These are phyloP conservation scores for Aciculosporium take DNA, from an alignment of 2,329 filamentous ascomycete genomes.

Conservation along the genomic window DNA sequence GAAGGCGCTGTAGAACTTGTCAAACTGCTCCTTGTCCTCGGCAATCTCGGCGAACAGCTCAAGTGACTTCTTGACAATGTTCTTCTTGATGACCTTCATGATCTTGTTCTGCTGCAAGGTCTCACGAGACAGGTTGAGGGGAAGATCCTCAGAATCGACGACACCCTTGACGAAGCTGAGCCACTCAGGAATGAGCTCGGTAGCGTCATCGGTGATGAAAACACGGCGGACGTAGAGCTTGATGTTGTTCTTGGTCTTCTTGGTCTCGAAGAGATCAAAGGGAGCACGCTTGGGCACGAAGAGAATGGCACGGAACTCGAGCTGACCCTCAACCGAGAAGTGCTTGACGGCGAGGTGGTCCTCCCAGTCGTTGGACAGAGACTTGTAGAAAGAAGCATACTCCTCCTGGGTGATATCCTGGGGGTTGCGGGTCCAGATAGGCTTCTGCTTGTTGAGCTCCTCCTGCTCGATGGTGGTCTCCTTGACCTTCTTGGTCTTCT, in stretches of 20 bases:
- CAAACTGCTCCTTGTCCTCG: slow-evolving; percentile 99
- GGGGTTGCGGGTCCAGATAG: slow-evolving; percentile 98
- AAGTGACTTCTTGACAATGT: slow-evolving; percentile 99
- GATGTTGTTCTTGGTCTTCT: slow-evolving; percentile 99
- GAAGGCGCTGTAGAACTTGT: slow-evolving; percentile 99
- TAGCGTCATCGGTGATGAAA: slow-evolving; percentile 99
- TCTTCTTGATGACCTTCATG: slow-evolving; percentile 99
- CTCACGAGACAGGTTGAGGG: slow-evolving; percentile 98
- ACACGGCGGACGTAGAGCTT: slow-evolving; percentile 99
- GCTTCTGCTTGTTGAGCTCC: slow-evolving; percentile 99
- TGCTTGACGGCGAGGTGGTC: slow-evolving; percentile 99
- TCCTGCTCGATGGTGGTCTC: slow-evolving; percentile 98
- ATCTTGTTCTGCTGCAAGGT: slow-evolving; percentile 99
- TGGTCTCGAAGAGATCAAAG: slow-evolving; percentile 99
- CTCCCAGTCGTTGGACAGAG: slow-evolving; percentile 99
- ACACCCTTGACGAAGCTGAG: slow-evolving; percentile 99
- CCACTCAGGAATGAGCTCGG: slow-evolving; percentile 98
- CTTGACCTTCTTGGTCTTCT: slow-evolving; percentile 99
- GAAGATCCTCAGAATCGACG: slow-evolving; percentile 98
- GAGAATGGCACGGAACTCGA: slow-evolving; percentile 98
- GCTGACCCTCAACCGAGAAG: slow-evolving; percentile 99
- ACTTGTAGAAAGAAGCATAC: slow-evolving; percentile 99
- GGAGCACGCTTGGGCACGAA: slow-evolving; percentile 99
- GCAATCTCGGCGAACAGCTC: slow-evolving; percentile 99
- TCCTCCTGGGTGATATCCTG: slow-evolving; percentile 90